Evolutionary conservation across 768 basidiomycete species (phyloP).

Genomic region (Tephrocybe sp.): DNA sequence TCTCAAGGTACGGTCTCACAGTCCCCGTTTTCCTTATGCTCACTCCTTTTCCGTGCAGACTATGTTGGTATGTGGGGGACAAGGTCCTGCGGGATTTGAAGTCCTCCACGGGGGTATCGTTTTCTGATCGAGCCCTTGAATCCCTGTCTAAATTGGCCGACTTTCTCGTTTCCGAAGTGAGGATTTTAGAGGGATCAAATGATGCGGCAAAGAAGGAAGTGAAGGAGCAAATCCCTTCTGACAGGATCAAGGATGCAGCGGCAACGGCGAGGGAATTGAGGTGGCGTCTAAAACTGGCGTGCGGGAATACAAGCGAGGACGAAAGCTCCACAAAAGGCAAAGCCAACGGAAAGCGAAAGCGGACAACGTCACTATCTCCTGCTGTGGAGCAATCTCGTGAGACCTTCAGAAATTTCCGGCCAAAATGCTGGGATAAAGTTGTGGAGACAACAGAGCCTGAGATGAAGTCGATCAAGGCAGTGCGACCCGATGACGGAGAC

Average conservation of each 20-base stretch:
- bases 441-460: slow-evolving; percentile 42
- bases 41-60: slow-evolving; percentile 37
- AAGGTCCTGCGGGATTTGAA: slow-evolving; percentile 76
- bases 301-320: slow-evolving; percentile 67
- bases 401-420: slow-evolving; percentile 67
- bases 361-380: slow-evolving; percentile 26
- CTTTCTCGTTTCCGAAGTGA: slow-evolving; percentile 78
- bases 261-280: slow-evolving; percentile 81
- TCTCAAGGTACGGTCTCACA: slow-evolving; percentile 53
- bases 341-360: slow-evolving; percentile 40
- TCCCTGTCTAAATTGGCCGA: slow-evolving; percentile 72
- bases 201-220: slow-evolving; percentile 75
- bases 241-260: slow-evolving; percentile 80
- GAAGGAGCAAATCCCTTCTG: slow-evolving; percentile 78
- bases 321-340: slow-evolving; percentile 38
- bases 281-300: slow-evolving; percentile 72
- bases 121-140: slow-evolving; percentile 58
- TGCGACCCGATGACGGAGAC: slow-evolving; percentile 37
- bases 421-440: slow-evolving; percentile 63
- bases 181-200: slow-evolving; percentile 66
- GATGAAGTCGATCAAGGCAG: slow-evolving; percentile 35
- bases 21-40: neutral
- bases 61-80: slow-evolving; percentile 91
- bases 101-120: slow-evolving; percentile 34
- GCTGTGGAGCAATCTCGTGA: slow-evolving; percentile 15